phyloP scores from a whole-genome alignment of 345 rosid genomes.

The Clausena lansium region DNA sequence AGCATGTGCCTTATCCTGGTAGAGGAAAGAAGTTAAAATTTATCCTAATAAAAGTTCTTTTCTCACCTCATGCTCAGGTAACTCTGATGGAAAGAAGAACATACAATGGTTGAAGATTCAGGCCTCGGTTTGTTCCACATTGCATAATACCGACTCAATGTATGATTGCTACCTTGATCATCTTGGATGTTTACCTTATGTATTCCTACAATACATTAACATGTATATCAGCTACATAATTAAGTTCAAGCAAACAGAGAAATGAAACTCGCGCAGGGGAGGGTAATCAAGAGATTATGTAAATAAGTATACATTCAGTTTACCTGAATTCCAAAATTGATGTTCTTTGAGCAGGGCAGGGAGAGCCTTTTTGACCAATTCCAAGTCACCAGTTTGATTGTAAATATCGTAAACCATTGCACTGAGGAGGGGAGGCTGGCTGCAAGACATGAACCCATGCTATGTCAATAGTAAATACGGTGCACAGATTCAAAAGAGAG shows the following conservation, averaged over 20 bases:
- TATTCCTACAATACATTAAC: conserved; percentile 38
- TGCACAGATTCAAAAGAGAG: not conserved
- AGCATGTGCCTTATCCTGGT: conserved; percentile 65
- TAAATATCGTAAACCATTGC: conserved; percentile 77
- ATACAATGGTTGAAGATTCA: conserved; percentile 56
- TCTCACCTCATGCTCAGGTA: not conserved
- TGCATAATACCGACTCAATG: conserved; percentile 76
- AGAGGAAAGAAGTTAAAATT: conserved; percentile 6
- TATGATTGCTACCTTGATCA: conserved; percentile 41
- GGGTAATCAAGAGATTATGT: not conserved
- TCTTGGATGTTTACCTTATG: conserved; percentile 65
- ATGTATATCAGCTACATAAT: not conserved
- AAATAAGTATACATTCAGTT: not conserved
- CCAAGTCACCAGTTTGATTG: conserved; percentile 57
- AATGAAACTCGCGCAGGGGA: not conserved
- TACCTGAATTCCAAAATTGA: conserved; percentile 81
- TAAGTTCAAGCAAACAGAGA: conserved; percentile 7
- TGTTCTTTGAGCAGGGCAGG: conserved; percentile 77
- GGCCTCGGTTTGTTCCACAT: conserved; percentile 93
- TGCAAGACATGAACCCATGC: conserved; percentile 20
- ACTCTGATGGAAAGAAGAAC: conserved; percentile 30
- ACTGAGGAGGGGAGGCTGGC: conserved; percentile 92
- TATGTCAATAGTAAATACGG: not conserved
- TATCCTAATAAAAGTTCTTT: not conserved
- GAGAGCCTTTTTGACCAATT: conserved; percentile 50